Conservation (phyloP, 805 yeast species). For the Candida patagonica region DNA sequence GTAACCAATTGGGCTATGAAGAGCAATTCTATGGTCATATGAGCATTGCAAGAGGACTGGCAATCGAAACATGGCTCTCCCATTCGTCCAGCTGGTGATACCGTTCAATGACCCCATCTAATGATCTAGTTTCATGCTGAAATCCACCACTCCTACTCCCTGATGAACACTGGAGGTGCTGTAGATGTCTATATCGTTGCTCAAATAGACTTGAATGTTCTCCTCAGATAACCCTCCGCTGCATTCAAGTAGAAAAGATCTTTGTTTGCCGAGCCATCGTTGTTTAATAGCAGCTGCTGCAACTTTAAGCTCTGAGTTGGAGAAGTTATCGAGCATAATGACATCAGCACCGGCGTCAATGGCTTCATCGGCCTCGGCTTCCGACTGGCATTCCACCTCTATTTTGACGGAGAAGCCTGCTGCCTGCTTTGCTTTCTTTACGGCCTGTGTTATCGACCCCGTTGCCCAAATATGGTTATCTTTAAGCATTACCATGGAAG, state of each 20-base stretch:
- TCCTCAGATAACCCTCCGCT: slow-evolving; percentile 78
- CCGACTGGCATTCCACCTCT: slow-evolving; percentile 85
- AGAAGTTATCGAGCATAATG: slow-evolving; percentile 86
- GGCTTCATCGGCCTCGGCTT: slow-evolving; percentile 84
- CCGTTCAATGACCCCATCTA: slow-evolving; percentile 7
- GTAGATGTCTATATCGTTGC: slow-evolving; percentile 78
- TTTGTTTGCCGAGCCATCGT: slow-evolving; percentile 38
- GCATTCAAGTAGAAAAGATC: slow-evolving; percentile 65
- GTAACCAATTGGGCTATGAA: too few relatives aligned
- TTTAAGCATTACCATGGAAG: slow-evolving; percentile 92
- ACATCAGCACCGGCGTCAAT: slow-evolving; percentile 93
- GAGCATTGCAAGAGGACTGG: too few relatives aligned
- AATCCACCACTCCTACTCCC: slow-evolving; percentile 78
- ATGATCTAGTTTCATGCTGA: slow-evolving; percentile 63
- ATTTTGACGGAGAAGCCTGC: slow-evolving; percentile 86
- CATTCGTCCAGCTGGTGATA: too few relatives aligned
- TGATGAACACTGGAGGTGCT: slow-evolving; percentile 89
- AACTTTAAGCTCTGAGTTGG: slow-evolving; percentile 49
- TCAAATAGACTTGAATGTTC: slow-evolving; percentile 56
- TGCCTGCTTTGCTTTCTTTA: slow-evolving; percentile 61
- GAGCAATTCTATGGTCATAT: too few relatives aligned
- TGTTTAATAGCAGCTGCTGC: slow-evolving; percentile 58
- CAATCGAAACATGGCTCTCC: too few relatives aligned
- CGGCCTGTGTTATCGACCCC: slow-evolving; percentile 85
- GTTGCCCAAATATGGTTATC: slow-evolving; percentile 91